Base-by-base conservation (phyloP, 139 green algal species). In the Yamagishiella unicocca region DNA sequence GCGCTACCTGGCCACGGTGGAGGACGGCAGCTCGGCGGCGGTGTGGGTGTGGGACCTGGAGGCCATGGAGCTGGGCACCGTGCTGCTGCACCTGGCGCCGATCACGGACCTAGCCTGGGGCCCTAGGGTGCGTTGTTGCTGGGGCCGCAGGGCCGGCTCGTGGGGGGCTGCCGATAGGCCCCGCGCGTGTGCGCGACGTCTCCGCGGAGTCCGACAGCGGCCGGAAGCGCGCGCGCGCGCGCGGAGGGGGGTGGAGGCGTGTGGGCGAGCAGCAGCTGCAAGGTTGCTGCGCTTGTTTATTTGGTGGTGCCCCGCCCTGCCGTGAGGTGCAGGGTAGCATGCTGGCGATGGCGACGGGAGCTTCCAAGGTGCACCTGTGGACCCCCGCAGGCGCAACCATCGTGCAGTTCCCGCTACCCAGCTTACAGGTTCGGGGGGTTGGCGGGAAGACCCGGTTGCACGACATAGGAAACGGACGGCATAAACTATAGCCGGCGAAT, bases 31-130 rank as follows among this genome's bases (percentile, higher is more conserved):
- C 93, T 88, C 93, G 2, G 72, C 42, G 12, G 85, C 84, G 12
- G 87, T 96, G 62, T 98, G 96, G 96, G 76, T 98, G 21, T 98
- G 96, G 96, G 92, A 96, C 84, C 88, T 95, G 37, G 50, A 27
- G 9, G 75, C 67, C 33, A 90, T 96, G 54, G 89, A 93, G 73
- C 90, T 98, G 53, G 84, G 87, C 0, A 82, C 94, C 12, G 85
- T 98, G 77, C 89, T 98, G 72, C 27, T 95, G 79, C 96, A 98
- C 67, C 37, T 72, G 24, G 55, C 85, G 14, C 42, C 80, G 0
- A 89, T 98, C 6, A 84, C 77, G 6, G 81, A 75, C 22, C 31
- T 93, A 5, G 64, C 76, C 14, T 98, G 96, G 96, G 84, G 92
- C 27, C 93, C 93, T 19, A 66, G 77, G 64, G 82, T 88, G 70